Evolutionary conservation across 2,329 filamentous ascomycete genomes (phyloP).

Genomic region (Pseudogymnoascus sp.): DNA sequence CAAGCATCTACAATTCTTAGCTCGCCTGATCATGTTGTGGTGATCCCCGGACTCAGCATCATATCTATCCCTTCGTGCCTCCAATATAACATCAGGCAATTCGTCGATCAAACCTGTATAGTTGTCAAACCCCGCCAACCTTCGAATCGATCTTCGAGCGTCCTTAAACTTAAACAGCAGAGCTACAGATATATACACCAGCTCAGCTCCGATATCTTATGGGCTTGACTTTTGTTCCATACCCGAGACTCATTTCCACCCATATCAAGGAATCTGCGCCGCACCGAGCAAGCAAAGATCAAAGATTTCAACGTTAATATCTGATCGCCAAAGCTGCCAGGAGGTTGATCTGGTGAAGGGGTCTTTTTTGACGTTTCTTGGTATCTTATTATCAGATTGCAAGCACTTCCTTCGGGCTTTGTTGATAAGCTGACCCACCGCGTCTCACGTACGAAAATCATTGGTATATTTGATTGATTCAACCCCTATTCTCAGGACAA

Average conservation of each 20-base stretch:
- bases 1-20: slow-evolving; percentile 2
- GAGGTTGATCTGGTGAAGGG: background rate
- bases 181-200: background rate
- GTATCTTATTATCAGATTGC: background rate
- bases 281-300: background rate
- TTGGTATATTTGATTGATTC: background rate
- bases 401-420: background rate
- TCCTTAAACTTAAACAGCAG: slow-evolving; percentile 5
- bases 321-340: background rate
- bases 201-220: background rate
- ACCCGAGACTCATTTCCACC: background rate
- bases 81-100: slow-evolving; percentile 8
- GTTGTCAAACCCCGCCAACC: background rate
- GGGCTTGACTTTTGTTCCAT: background rate
- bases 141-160: background rate
- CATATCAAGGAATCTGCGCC: background rate
- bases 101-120: slow-evolving; percentile 4
- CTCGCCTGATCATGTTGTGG: slow-evolving; percentile 7
- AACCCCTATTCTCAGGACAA: background rate
- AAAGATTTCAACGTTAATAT: background rate
- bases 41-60: background rate
- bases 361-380: background rate
- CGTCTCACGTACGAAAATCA: background rate
- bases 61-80: slow-evolving; percentile 5
- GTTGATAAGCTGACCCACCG: background rate